Evolutionary conservation across 192 early-diverging fungal genomes (phyloP).

Genomic region (Backusella macrospora): DNA sequence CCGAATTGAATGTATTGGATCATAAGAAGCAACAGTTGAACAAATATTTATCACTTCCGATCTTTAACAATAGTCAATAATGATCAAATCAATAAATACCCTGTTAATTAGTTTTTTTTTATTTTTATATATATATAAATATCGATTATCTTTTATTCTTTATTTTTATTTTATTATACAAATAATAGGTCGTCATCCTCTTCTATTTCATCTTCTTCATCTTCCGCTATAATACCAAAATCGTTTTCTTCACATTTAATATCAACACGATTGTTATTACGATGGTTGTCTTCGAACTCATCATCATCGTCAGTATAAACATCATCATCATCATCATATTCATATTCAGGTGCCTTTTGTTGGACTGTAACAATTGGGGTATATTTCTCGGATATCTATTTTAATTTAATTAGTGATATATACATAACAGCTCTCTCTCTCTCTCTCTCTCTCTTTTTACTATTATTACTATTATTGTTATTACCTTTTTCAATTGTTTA

Average conservation of each 20-base stretch:
- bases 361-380: not conserved
- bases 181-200: not conserved
- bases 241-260: not conserved
- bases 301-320: not conserved
- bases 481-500: slow-evolving; percentile 35
- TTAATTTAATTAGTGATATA: no score
- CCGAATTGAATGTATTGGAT: slow-evolving; percentile 27
- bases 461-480: no score
- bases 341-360: not conserved
- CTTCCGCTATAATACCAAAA: not conserved
- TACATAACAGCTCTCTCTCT: not conserved
- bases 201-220: not conserved
- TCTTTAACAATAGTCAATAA: slow-evolving; percentile 1
- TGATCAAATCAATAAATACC: not conserved
- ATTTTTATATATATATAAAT: not conserved
- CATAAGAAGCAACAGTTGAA: slow-evolving; percentile 27
- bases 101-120: not conserved
- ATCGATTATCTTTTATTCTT: not conserved
- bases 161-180: slow-evolving; percentile 2
- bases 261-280: not conserved
- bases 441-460: not conserved
- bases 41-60: slow-evolving; percentile 21
- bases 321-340: not conserved
- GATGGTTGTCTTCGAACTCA: not conserved
- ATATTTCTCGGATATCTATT: slow-evolving; percentile 16